These are phyloP conservation scores for Nitzschia sp. DNA, from an alignment of 108 stramenopile species.

Conservation along the genomic window DNA sequence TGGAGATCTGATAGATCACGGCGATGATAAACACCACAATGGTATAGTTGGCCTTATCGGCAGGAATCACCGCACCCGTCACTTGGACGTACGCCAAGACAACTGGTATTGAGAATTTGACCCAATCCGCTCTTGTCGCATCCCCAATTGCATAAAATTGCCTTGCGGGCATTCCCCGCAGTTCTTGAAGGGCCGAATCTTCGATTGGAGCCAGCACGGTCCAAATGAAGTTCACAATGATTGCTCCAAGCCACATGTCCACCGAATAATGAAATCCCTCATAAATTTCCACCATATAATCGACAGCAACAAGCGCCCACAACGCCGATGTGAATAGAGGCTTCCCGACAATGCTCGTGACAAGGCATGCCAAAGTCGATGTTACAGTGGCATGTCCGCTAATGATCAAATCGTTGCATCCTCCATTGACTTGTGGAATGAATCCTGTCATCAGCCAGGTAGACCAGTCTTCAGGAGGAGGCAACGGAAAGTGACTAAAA, in stretches of 20 bases:
- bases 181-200: conserved; percentile 3
- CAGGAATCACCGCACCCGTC: conserved; percentile 44
- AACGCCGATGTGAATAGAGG: conserved; percentile 55
- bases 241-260: conserved; percentile 82
- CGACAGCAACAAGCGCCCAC: conserved; percentile 69
- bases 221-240: conserved; percentile 73
- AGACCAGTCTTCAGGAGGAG: conserved; percentile 58
- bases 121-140: conserved; percentile 24
- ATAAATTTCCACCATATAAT: conserved; percentile 76
- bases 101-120: conserved; percentile 58
- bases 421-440: conserved; percentile 64
- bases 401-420: conserved; percentile 85
- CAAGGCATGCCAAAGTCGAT: conserved; percentile 65
- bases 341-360: conserved; percentile 52
- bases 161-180: neutral
- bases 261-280: conserved; percentile 87
- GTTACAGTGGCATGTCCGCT: conserved; percentile 85
- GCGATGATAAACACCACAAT: conserved; percentile 47
- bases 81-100: conserved; percentile 47
- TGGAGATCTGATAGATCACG: conserved; percentile 40
- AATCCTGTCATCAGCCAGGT: conserved; percentile 75
- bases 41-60: conserved; percentile 53
- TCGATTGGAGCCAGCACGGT: conserved; percentile 48
- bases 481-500: conserved; percentile 58
- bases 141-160: conserved; percentile 24